Percentiles rank a stretch among this genome's conserved stretches.
phyloP scores from a whole-genome alignment of 306 rosid genomes.

The Sindora glabra region DNA sequence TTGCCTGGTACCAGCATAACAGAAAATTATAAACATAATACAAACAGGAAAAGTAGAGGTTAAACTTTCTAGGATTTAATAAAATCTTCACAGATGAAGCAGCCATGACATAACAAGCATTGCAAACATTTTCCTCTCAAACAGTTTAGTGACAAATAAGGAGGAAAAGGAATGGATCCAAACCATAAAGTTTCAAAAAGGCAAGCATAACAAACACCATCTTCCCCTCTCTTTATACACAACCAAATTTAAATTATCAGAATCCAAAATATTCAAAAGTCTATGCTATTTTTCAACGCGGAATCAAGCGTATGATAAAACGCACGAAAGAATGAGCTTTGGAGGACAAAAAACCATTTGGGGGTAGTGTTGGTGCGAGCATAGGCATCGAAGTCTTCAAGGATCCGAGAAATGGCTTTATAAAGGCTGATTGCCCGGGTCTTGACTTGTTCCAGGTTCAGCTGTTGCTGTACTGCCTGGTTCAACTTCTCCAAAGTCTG shows the following conservation, averaged over 20 bases:
- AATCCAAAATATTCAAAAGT: too few species aligned
- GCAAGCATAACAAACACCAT: too few species aligned
- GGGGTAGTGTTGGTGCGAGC: slow-evolving; percentile 73
- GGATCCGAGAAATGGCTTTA: slow-evolving; percentile 78
- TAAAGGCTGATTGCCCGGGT: slow-evolving; percentile 69
- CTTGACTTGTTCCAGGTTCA: slow-evolving; percentile 71
- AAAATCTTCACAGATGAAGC: background rate
- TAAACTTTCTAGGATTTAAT: background rate
- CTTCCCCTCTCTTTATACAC: background rate
- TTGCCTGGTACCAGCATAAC: slow-evolving; percentile 48
- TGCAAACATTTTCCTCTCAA: background rate
- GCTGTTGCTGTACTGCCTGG: slow-evolving; percentile 76
- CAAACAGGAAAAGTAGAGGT: background rate
- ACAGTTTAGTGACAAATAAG: background rate
- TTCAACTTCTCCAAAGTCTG: slow-evolving; percentile 53
- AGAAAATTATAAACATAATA: background rate
- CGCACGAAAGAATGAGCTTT: background rate
- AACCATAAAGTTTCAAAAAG: background rate
- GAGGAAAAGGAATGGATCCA: background rate
- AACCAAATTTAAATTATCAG: background rate
- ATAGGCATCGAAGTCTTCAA: slow-evolving; percentile 73
- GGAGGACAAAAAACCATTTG: slow-evolving; percentile 37
- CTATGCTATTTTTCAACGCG: background rate
- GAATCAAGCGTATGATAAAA: background rate
- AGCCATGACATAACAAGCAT: background rate